Base-by-base conservation (phyloP, 768 basidiomycete genomes). In the Mycena kentingensis region DNA sequence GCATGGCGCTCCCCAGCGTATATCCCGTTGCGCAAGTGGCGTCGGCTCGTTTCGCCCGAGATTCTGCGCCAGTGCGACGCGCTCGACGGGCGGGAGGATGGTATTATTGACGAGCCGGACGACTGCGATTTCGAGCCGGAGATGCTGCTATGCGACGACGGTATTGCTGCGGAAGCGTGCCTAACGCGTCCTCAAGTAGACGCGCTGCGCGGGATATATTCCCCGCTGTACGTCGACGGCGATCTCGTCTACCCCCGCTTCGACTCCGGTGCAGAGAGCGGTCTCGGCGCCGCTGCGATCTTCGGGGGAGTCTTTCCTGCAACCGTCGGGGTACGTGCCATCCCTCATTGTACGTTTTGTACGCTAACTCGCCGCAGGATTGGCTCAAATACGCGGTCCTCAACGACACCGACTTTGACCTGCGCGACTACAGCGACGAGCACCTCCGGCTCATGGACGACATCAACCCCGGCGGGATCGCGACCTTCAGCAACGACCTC, bases 21-120 rank as follows among this genome's bases (percentile, higher is more conserved):
- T 49, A 63, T 65, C 15, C 44, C 60, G 4, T 41, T 50, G n/a
- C 51, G 44, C 2, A 26, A 34, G 19, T 65, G 64, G 63, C n/a
- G n/a, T n/a, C 36, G 50, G 3, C 15, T 64, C 15, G 44, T 60
- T 12, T 39, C 60, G 19, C 52, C 64, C 44, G 58, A 60, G 58
- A 60, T 52, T 36, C 18, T 24, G 47, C 29, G 18, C 2, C 53
- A 49, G 34, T 54, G 53, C 28, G 53, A 54, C 28, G 41, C 16
- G 3, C 25, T 65, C 15, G 65, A 66, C 54, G 65, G 65, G 8
- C 43, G 61, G 5, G 13, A 46, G 22, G 65, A 66, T 46, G 55
- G 55, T 16, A 55, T 66, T 19, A 55, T 66, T 22, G 51, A 46
- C 19, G 63, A 66, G 38, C 65, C 65, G 8, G 57, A 62, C 38